Base-by-base conservation (phyloP, 208 protist genomes). In the Porcisia deanei region DNA sequence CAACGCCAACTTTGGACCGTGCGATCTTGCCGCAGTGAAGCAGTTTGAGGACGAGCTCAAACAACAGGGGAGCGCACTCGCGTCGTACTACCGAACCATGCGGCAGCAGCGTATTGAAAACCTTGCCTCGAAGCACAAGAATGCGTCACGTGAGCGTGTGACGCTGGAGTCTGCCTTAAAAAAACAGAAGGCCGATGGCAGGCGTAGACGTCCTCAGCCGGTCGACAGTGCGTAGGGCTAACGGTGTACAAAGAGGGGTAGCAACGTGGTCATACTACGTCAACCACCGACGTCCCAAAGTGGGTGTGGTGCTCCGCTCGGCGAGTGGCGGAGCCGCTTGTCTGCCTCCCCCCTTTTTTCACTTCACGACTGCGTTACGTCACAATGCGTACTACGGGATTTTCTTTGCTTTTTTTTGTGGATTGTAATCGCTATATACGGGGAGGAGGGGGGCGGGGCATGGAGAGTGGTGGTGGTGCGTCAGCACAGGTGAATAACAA, bases 31-130 rank as follows among this genome's bases (percentile, higher is more conserved):
- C 1, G 81, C 88, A 9, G 89, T 96, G 59, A 93, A 94, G 76
- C 86, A 91, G 71, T 83, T 97, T 16, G 94, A 96, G 78, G 94
- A 96, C 30, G 86, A 92, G 52, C 75, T 93, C 55, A 73, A 79
- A 66, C 69, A 73, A 25, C 77, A 91, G 39, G 84, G 85, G 37
- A 94, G 82, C 75, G 81, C 91, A 2, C 77, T 96, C 49, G 45
- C 85, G 9, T 83, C 85, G 16, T 94, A 92, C 80, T 84, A 94
- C 74, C 85, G 92, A 71, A 80, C 73, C 14, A 76, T 97, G 53
- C 86, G 91, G 7, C 85, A 96, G 81, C 90, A 96, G 79, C 91
- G 93, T 55, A 85, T 96, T 18, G 88, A 91, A 39, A 79, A 76
- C 66, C 92, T 96, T 74, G 79, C 85, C 6, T 78, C 80, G 39